Evolutionary conservation across 1,284 basidiomycete species (phyloP), one percentile per base, ranked within the genome.

Genomic region (Ustilago tritici): DNA sequence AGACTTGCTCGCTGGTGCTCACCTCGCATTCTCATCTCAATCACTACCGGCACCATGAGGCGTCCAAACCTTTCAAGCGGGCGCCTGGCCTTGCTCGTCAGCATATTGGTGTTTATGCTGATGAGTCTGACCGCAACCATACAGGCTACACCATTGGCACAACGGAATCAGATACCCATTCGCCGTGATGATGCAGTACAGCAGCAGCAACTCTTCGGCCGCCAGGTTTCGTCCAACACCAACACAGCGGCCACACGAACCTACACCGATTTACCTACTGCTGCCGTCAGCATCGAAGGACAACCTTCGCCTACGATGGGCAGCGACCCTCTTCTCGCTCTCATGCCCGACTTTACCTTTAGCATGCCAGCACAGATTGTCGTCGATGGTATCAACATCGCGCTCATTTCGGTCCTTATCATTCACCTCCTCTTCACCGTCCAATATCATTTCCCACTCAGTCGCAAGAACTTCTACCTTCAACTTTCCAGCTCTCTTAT

Each of bases 391-490:
- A 91, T 98, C 81, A 92, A 95, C 28, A 87, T 97, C 72, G 94
- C 96, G 1, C 91, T 99, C 66, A 90, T 93, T 53, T 88, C 90
- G 55, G 92, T 98, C n/a, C 91, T 99, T 35, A 89, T 96, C 81
- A 91, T 96, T 70, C 95, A 98, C 81, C 91, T 99, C 70, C 87
- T 95, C 69, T 98, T 99, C 88, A 98, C 97, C 19, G 92, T 93
- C 0, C 94, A 95, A 85, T 98, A 98, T 82, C 96, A 99, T 87
- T 94, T 93, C 89, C 94, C 95, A 0, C 92, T 99, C 47, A 94
- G 95, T 1, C 92, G 92, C 12, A 90, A 93, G 82, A 99, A 99
- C 89, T 99, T 93, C 86, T 88, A 91, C 66, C 91, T 98, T 35
- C 96, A 98, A 86, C 87, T 97, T 14, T 90, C 91, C 2, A 93